Evolutionary conservation across 768 basidiomycete species (phyloP), one percentile per base, ranked within the genome.

Genomic region (Trametes cinnabarina): DNA sequence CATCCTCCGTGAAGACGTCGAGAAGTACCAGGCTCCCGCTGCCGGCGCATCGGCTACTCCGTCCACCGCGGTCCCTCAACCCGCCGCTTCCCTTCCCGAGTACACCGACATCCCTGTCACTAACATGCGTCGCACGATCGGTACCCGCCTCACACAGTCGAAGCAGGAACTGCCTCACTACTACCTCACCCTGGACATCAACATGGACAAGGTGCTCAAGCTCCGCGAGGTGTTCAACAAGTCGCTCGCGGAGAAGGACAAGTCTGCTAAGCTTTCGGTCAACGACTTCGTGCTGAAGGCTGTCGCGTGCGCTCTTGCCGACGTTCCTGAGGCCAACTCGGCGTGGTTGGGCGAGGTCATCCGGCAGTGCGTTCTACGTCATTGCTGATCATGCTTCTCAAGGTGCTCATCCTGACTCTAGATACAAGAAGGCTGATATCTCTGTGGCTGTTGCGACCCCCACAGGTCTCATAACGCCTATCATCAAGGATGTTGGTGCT

Each of bases 251-350:
- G 91, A 92, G 68, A 90, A 91, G 75, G 92, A 94, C 72, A 96
- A 95, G 77, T 75, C 80, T 42, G 86, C 90, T 30, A 99, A 98
- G 78, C 83, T 99, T 51, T 95, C 92, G 65, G 92, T 99, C 58
- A 98, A 98, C 73, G 97, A 99, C 76, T 99, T 99, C 71, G 84
- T 99, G 67, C 86, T 98, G 69, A 99, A 99, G 76, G 97, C 94
- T 4, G 85, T 90, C 30, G 85, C 90, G 9, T 89, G 93, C 66
- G 95, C 97, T 1, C 81, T 98, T 48, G 81, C 83, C 41, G 97
- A 98, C 68, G 95, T 98, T 28, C 97, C 97, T 44, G 97, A 98
- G 72, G 95, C 88, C 64, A 99, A 99, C 79, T 92, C 94, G 50
- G 94, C 95, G 12, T 98, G 96, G 97, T 74, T 98, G 60, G 95